Percentiles rank a stretch among this genome's conserved stretches.
Evolutionary conservation across 176 grass and related monocot genomes (phyloP).

Genomic region (Carex pumila): DNA sequence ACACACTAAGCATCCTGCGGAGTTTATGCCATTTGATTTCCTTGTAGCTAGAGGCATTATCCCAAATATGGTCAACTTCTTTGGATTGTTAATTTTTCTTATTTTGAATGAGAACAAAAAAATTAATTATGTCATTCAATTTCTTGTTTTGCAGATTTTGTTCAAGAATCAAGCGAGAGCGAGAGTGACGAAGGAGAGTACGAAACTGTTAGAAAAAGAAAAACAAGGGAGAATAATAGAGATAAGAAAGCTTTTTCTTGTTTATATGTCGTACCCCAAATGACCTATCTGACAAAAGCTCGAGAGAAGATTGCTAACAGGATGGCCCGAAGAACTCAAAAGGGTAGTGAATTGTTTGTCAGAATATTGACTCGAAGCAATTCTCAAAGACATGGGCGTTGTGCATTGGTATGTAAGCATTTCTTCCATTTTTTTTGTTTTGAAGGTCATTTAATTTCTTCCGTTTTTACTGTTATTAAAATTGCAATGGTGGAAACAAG

Average conservation of each 20-base stretch:
- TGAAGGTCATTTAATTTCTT: background rate
- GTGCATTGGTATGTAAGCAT: background rate
- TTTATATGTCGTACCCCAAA: background rate
- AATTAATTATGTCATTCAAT: background rate
- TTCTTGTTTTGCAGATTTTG: background rate
- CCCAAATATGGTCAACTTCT: too few species aligned
- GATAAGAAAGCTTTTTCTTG: background rate
- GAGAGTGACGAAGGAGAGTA: background rate
- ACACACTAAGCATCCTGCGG: too few species aligned
- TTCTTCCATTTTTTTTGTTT: background rate
- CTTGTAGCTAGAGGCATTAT: too few species aligned
- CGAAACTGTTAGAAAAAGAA: background rate
- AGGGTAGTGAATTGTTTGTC: background rate
- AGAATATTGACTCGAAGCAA: background rate
- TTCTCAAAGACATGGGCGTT: background rate
- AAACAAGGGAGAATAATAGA: background rate
- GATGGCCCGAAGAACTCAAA: background rate
- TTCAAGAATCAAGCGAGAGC: background rate
- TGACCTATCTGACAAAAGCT: background rate
- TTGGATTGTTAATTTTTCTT: background rate
- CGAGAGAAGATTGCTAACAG: background rate
- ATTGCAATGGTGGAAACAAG: background rate
- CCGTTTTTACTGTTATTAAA: background rate
- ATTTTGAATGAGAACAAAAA: background rate
- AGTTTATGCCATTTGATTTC: too few species aligned